Evolutionary conservation across 2,329 filamentous ascomycete genomes (phyloP), one percentile per base, ranked within the genome.

Genomic region (Alternaria angustiovoidea): DNA sequence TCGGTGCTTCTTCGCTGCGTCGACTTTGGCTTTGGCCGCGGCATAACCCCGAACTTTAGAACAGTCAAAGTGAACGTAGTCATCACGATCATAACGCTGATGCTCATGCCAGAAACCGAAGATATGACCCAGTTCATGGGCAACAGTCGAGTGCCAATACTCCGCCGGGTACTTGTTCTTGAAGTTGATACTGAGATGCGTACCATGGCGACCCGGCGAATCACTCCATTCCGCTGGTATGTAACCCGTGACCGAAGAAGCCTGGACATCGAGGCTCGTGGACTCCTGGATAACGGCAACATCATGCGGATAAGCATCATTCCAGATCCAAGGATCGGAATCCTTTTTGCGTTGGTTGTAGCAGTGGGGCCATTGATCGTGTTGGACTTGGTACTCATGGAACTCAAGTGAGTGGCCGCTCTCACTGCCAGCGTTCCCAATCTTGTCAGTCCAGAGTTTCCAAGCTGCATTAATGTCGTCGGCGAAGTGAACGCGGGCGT

Each of bases 361-460:
- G 20, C 55, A 52, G 41, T 53, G 51, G 0, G 49, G 48, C 36
- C 30, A 51, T 4, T 36, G 12, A 6, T 22, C 32, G 9, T 58
- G 39, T 14, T 38, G 34, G 39, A 43, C 28, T 6, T 32, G 28
- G 48, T 53, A 53, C 39, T 58, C 55, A 9, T 32, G 49, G 39
- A 58, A 52, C 14, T 28, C n/a, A 7, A 58, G 55, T 16, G n/a
- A 26, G 41, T 58, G 48, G 7, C 55, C 55, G 24, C 39, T 53
- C 18, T 20, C 24, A 11, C 36, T 26, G 5, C 54, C 36, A 8
- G 46, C 46, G 8, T 52, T 26, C 4, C 54, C 38, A 4, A 57
- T 51, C n/a, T 36, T 52, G 24, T 58, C 48, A 2, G 30, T 20
- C 55, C 55, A 58, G 6, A 58, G 48, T 34, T 58, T 58, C 47